Base-by-base conservation (phyloP, 768 basidiomycete species). In the Nidularia pulvinata region DNA sequence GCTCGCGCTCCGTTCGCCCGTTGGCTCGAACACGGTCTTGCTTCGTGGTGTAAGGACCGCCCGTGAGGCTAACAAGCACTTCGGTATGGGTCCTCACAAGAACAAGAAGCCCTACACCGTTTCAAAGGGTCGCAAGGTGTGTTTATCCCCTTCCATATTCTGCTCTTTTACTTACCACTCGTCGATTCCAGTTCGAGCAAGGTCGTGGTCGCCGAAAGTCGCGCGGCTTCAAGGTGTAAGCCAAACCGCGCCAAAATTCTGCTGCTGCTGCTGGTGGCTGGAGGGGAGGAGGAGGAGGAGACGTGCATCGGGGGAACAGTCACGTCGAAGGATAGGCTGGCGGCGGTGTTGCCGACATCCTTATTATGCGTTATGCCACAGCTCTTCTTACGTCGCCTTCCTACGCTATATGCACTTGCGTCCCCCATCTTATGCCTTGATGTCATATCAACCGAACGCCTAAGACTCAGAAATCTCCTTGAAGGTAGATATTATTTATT, bases 121-220 rank as follows among this genome's bases (percentile, higher is more conserved):
- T 66, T 95, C 93, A 70, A 97, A 96, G 81, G 96, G 97, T 58
- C 91, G 95, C 85, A 98, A 97, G 77, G 87, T 88, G 64, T 42
- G 73, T 33, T 5, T 10, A 34, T 5, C 7, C 42, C 7, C 13
- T 46, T 7, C 4, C n/a, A 3, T 6, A 25, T 7, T 22, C 16
- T 36, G 4, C 1, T 19, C 34, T 9, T 13, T 19, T 25, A 10
- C 50, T 48, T 50, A 51, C 51, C 6, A 56, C 30, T 44, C n/a
- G 30, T 14, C 51, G 53, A 43, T 35, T 34, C 46, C 56, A 88
- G 88, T 96, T 97, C 89, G 96, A 99, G 81, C 88, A 88, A 69
- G 96, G 79, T 72, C 95, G 96, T 86, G 96, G 96, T 81, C 92
- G 96, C 84, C 86, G 96, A 91, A 92, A 93, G 85, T 95, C 93